These are phyloP conservation scores for Ogataea nonfermentans DNA, from an alignment of 805 yeast species.

Conservation along the genomic window DNA sequence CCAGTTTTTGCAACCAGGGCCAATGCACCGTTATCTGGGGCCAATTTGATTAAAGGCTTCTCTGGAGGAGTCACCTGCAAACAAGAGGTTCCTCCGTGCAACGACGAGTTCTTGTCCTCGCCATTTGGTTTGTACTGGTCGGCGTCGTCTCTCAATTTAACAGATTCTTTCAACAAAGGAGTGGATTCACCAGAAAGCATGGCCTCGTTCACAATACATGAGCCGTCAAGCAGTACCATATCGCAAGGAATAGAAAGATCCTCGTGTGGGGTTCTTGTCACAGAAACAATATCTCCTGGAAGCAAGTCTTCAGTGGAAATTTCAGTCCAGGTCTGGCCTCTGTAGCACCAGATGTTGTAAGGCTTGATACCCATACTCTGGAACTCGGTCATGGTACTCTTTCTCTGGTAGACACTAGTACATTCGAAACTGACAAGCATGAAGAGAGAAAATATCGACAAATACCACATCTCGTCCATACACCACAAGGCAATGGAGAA, in stretches of 20 bases:
- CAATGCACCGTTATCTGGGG: slow-evolving; percentile 91
- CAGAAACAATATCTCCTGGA: slow-evolving; percentile 89
- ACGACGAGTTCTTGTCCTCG: slow-evolving; percentile 79
- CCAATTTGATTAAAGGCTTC: slow-evolving; percentile 43
- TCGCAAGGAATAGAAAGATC: slow-evolving; percentile 96
- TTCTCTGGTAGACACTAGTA: slow-evolving; percentile 93
- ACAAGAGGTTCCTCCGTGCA: slow-evolving; percentile 96
- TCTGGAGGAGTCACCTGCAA: slow-evolving; percentile 82
- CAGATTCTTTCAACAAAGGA: slow-evolving; percentile 90
- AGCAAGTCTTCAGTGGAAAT: slow-evolving; percentile 71
- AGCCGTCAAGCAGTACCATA: slow-evolving; percentile 77
- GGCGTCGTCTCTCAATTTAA: slow-evolving; percentile 72
- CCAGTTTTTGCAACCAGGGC: slow-evolving; percentile 93
- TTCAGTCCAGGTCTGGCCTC: slow-evolving; percentile 69
- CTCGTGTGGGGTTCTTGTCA: slow-evolving; percentile 78
- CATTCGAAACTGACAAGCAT: slow-evolving; percentile 92
- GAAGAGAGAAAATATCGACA: slow-evolving; percentile 83
- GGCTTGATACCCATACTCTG: slow-evolving; percentile 98
- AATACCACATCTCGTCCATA: slow-evolving; percentile 96
- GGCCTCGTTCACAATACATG: slow-evolving; percentile 96
- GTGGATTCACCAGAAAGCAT: slow-evolving; percentile 99
- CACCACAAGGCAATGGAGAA: slow-evolving; percentile 95
- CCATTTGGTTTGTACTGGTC: slow-evolving; percentile 75
- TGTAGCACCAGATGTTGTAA: slow-evolving; percentile 67
- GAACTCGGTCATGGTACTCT: slow-evolving; percentile 91